Evolutionary conservation across 139 green algal genomes (phyloP).

Genomic region (Choricystis sp.): DNA sequence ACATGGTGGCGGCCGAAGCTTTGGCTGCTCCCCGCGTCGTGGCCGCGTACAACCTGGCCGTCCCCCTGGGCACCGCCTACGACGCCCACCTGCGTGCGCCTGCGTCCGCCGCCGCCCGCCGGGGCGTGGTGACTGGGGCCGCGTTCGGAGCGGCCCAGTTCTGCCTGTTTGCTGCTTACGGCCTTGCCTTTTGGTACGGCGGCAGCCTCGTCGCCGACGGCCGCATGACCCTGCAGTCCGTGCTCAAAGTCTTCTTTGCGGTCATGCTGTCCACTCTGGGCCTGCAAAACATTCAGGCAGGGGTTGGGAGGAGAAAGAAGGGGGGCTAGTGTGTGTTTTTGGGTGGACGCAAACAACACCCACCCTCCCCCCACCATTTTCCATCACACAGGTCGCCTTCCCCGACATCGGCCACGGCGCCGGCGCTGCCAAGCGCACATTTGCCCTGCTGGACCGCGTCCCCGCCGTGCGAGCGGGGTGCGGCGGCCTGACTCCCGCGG

Average conservation of each 20-base stretch:
- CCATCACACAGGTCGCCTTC: no score
- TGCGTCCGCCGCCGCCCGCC: no score
- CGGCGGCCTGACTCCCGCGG: no score
- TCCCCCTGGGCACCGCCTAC: neutral
- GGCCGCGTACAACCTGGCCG: neutral
- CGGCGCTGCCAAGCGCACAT: no score
- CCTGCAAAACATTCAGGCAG: no score
- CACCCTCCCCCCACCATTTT: no score
- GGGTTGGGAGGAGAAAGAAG: no score
- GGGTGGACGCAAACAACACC: no score
- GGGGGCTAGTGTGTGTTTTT: no score
- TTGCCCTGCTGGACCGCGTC: no score
- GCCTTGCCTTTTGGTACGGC: slow-evolving; percentile 33
- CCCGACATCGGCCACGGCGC: no score
- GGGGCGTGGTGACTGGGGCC: neutral
- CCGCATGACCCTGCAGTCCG: slow-evolving; percentile 6
- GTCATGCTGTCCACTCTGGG: slow-evolving; percentile 52
- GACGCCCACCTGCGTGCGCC: neutral
- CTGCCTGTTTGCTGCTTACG: slow-evolving; percentile 51
- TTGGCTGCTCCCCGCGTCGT: neutral
- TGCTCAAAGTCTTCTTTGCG: slow-evolving; percentile 47
- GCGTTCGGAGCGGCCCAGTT: slow-evolving; percentile 8
- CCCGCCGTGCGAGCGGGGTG: no score
- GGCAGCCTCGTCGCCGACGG: slow-evolving; percentile 7
- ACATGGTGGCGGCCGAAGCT: neutral